Evolutionary conservation across 345 rosid species (phyloP).

Genomic region (Barbarea vulgaris): DNA sequence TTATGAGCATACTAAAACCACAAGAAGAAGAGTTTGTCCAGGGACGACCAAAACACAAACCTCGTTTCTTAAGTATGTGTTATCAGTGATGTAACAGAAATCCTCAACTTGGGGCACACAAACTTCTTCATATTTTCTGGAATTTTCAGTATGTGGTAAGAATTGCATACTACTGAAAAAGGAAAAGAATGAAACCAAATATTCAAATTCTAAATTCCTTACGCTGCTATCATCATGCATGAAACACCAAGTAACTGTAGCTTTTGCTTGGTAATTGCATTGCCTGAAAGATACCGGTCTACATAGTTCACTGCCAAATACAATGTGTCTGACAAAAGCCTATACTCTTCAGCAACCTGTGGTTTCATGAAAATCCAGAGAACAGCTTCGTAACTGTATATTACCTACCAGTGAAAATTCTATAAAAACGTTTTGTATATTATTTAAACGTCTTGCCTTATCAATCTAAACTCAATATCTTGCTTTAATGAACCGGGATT

Average conservation of each 20-base stretch:
- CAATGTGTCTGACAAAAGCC: slow-evolving; percentile 87
- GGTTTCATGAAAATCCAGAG: slow-evolving; percentile 14
- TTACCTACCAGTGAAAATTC: neutral
- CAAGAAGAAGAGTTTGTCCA: slow-evolving; percentile 2
- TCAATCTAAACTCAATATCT: neutral
- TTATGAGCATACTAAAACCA: neutral
- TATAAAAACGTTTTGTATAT: neutral
- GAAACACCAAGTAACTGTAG: slow-evolving; percentile 92
- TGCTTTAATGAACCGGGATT: neutral
- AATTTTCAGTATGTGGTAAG: slow-evolving; percentile 8
- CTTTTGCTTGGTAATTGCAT: slow-evolving; percentile 69
- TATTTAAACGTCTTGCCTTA: neutral
- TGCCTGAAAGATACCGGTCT: slow-evolving; percentile 94
- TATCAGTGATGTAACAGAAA: slow-evolving; percentile 93
- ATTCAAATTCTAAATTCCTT: slow-evolving; percentile 37
- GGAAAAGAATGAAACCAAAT: neutral
- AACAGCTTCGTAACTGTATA: neutral
- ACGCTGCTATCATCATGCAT: slow-evolving; percentile 97
- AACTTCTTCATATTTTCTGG: slow-evolving; percentile 91
- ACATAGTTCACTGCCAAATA: slow-evolving; percentile 82
- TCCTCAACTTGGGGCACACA: slow-evolving; percentile 93
- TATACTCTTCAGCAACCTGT: slow-evolving; percentile 97
- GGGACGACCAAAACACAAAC: slow-evolving; percentile 40
- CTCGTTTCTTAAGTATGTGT: slow-evolving; percentile 88
- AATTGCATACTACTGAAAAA: slow-evolving; percentile 2